Evolutionary conservation across 352 stramenopile species (phyloP), one percentile per base, ranked within the genome.

Genomic region (Pythium insidiosum): DNA sequence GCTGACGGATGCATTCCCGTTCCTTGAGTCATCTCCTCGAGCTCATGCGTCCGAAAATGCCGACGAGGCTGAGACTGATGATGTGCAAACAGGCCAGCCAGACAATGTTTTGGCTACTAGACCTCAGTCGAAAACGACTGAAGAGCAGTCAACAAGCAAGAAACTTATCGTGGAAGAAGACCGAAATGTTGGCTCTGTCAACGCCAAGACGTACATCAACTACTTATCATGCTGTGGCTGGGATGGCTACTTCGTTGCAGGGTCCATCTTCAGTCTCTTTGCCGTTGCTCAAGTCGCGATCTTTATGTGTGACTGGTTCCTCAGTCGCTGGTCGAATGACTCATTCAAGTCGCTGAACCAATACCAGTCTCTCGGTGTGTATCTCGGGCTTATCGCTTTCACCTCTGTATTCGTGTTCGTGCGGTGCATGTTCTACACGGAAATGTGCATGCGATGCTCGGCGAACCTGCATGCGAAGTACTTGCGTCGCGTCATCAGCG

Each of bases 1-100:
- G 6, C 54, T 97, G n/a, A n/a, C n/a, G 12, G 53, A 74, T 18
- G 54, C 38, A 4, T 70, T 78, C 31, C 24, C 59, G 12, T 20
- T 67, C 18, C 41, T 81, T 12, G 39, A 35, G 38, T 21, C 24
- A 25, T 2, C 50, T 3, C 12, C 47, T 42, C 5, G 45, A 23
- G n/a, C 41, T 19, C 30, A 52, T 18, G 44, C 11, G 9, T 13
- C 13, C 6, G 38, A 19, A 10, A 7, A 50, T 18, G 18, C 43
- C 25, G 51, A 63, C n/a, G n/a, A n/a, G n/a, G n/a, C n/a, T n/a
- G n/a, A n/a, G n/a, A n/a, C n/a, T n/a, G n/a, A n/a, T n/a, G n/a
- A n/a, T n/a, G n/a, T n/a, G n/a, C n/a, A n/a, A n/a, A n/a, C n/a
- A n/a, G n/a, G 20, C 31, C n/a, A 39, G 34, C 15, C 39, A 41